Conservation (phyloP, 208 protist genomes). For the Leishmania amazonensis region DNA sequence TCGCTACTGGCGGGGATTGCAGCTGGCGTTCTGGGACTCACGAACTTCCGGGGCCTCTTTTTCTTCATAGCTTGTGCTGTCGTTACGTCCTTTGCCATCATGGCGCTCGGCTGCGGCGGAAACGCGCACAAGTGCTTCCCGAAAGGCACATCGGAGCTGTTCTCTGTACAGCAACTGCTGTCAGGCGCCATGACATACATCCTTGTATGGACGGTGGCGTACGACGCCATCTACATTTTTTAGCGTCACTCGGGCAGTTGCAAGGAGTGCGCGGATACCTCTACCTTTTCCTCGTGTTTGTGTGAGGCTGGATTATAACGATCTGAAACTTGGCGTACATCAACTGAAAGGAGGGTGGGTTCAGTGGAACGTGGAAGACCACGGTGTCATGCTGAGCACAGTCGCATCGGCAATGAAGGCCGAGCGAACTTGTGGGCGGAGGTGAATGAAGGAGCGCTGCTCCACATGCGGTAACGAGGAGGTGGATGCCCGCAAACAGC, state of each 20-base stretch:
- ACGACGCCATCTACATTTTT: constrained; percentile 90
- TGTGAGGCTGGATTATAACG: constrained; percentile 1
- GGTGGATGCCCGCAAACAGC: background rate
- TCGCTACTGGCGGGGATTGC: constrained; percentile 73
- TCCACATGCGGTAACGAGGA: constrained; percentile 3
- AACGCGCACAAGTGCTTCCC: constrained; percentile 78
- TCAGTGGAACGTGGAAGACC: background rate
- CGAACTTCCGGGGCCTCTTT: constrained; percentile 59
- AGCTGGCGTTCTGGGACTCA: constrained; percentile 79
- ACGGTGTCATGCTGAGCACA: background rate
- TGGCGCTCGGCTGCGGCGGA: constrained; percentile 52
- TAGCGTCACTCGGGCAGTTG: constrained; percentile 28
- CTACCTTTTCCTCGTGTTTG: background rate
- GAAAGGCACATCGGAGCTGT: constrained; percentile 61
- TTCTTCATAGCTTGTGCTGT: constrained; percentile 70
- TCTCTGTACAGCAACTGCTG: constrained; percentile 67
- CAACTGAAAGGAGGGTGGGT: background rate
- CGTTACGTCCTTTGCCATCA: constrained; percentile 65
- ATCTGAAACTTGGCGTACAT: background rate
- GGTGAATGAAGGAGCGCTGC: background rate
- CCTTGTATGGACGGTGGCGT: constrained; percentile 86
- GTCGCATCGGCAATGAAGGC: background rate
- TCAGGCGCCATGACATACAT: constrained; percentile 82
- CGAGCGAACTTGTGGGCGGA: background rate
- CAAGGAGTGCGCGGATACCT: background rate